These are phyloP conservation scores for Linnemannia exigua DNA, from an alignment of 192 early-diverging fungal genomes.

Conservation along the genomic window DNA sequence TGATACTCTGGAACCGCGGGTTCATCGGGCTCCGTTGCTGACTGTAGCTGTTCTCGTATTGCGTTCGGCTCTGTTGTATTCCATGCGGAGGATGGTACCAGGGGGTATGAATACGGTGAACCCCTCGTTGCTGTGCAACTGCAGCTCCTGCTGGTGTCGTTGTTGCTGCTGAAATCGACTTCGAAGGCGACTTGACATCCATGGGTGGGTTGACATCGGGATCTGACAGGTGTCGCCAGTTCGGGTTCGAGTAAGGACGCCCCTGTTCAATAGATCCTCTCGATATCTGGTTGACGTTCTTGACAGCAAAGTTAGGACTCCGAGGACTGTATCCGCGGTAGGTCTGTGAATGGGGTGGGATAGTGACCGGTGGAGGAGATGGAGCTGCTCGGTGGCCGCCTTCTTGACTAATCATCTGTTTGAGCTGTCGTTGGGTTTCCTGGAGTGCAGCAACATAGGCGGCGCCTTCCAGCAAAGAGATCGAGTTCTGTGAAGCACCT, in stretches of 20 bases:
- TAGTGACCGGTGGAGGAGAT: not conserved
- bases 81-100: slow-evolving; percentile 4
- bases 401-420: slow-evolving; percentile 14
- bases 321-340: not conserved
- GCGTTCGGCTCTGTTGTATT: not conserved
- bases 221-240: slow-evolving; percentile 16
- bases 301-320: not conserved
- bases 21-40: slow-evolving; percentile 48
- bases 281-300: not conserved
- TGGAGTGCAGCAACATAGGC: slow-evolving; percentile 34
- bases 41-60: slow-evolving; percentile 26
- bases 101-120: not conserved
- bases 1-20: slow-evolving; percentile 35
- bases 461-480: slow-evolving; percentile 25
- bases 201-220: not conserved
- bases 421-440: slow-evolving; percentile 27
- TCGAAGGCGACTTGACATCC: not conserved
- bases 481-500: not conserved
- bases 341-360: not conserved
- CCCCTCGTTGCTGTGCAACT: not conserved
- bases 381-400: not conserved
- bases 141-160: not conserved
- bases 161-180: not conserved
- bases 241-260: slow-evolving; percentile 18
- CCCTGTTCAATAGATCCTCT: not conserved